Evolutionary conservation across 371 early-diverging fungal species (phyloP), one percentile per base, ranked within the genome.

Genomic region (Lichtheimia hyalospora): DNA sequence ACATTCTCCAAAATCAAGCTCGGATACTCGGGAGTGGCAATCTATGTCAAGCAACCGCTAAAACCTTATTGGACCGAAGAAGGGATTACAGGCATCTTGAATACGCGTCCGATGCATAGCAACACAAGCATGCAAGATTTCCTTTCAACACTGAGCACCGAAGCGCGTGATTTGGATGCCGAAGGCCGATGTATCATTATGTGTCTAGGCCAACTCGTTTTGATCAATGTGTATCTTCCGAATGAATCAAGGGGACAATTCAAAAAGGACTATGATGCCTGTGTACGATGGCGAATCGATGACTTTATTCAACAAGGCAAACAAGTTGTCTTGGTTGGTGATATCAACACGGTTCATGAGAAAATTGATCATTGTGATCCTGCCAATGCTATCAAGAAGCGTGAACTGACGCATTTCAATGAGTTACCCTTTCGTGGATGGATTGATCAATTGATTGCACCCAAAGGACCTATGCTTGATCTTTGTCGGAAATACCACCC

Each of bases 161-260:
- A 71, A 34, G 70, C 89, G 10, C 60, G 69, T 14, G 75, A 67
- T 40, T 64, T 93, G 46, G 91, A 92, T 58, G 73, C 71, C 3
- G 92, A 95, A 69, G 96, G 94, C 0, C 85, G 96, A 0, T 84
- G 87, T 15, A 57, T 94, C 4, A 73, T 92, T n/a, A 79, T 92
- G n/a, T 92, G 92, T 53, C 91, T 92, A 67, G 76, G 76, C 0
- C 64, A 77, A n/a, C 92, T 93, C 80, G 82, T 90, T 13, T 68
- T 96, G 10, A 79, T 94, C 66, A 94, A 95, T 60, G 74, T 89
- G 16, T 94, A 96, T 56, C 90, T 91, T 56, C 95, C 95, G 0
- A 84, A 88, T 60, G 86, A 84, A 16, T 73, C 78, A 1, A 81
- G 90, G 0, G 66, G 67, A 3, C 77, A 72, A 12, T 90, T 83